Conservation (phyloP, 192 early-diverging fungal genomes). For the Umbelopsis sp. region DNA sequence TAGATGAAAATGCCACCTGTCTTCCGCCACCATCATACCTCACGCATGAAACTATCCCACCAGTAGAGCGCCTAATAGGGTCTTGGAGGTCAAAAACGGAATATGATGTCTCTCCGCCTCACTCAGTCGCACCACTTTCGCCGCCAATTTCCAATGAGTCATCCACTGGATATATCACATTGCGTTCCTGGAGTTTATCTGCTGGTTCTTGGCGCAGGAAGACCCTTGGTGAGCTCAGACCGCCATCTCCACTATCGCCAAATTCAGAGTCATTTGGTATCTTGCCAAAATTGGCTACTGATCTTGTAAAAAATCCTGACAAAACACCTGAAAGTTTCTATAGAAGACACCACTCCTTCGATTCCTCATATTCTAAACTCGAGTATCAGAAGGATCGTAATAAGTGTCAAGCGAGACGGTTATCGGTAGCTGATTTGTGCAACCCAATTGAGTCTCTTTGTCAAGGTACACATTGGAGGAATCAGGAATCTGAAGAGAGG, state of each 20-base stretch:
- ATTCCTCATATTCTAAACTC: not conserved
- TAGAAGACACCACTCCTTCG: not conserved
- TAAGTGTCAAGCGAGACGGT: not conserved
- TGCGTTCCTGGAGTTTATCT: not conserved
- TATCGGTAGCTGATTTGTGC: constrained; percentile 25
- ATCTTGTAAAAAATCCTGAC: constrained; percentile 23
- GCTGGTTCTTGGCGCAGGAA: not conserved
- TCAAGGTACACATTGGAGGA: not conserved
- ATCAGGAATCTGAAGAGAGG: constrained; percentile 13
- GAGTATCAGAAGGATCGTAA: not conserved
- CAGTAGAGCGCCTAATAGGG: constrained; percentile 1
- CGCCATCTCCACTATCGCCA: not conserved
- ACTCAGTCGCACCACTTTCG: not conserved
- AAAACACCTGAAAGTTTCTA: constrained; percentile 24
- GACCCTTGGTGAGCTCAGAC: not conserved
- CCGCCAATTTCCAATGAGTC: constrained; percentile 4
- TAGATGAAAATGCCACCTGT: not conserved
- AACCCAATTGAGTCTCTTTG: constrained; percentile 30
- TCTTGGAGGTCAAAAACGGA: not conserved
- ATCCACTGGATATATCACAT: not conserved
- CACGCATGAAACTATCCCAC: not conserved
- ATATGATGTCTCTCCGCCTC: not conserved
- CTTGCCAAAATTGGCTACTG: constrained; percentile 17
- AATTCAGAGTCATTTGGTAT: not conserved
- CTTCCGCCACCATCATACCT: constrained; percentile 1